Conservation (phyloP, 352 stramenopile genomes). For the Ophiocytium majus region DNA sequence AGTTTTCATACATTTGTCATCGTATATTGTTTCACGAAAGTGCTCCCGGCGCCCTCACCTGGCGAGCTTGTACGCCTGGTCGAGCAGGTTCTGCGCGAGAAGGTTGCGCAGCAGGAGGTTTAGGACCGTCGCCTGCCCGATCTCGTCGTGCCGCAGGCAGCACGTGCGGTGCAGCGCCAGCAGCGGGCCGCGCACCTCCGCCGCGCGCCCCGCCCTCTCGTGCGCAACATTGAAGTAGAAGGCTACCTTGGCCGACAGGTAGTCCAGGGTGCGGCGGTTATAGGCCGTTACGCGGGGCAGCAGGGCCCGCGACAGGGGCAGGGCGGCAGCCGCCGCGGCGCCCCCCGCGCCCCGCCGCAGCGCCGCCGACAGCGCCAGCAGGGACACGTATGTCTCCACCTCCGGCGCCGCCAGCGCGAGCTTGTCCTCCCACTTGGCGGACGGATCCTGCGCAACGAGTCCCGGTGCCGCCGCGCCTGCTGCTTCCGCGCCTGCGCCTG, state of each 20-base stretch:
- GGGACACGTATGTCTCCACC: slow-evolving; percentile 50
- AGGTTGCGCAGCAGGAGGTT: slow-evolving; percentile 85
- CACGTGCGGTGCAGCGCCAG: slow-evolving; percentile 76
- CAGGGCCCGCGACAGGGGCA: slow-evolving; percentile 26
- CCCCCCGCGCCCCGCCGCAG: slow-evolving; percentile 22
- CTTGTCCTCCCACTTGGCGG: slow-evolving; percentile 30
- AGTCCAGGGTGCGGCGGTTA: slow-evolving; percentile 43
- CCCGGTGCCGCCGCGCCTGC: not conserved
- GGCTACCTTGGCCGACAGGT: slow-evolving; percentile 37
- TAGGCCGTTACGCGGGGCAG: slow-evolving; percentile 33
- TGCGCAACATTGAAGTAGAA: slow-evolving; percentile 50
- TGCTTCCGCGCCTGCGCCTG: not conserved
- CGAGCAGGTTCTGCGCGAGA: slow-evolving; percentile 79
- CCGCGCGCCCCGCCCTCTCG: slow-evolving; percentile 42
- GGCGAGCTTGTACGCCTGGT: slow-evolving; percentile 86
- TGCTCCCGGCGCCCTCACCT: slow-evolving; percentile 9
- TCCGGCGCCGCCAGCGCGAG: slow-evolving; percentile 23
- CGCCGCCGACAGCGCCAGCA: slow-evolving; percentile 36
- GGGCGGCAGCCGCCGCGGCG: slow-evolving; percentile 25
- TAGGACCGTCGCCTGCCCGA: slow-evolving; percentile 78
- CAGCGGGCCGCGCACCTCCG: slow-evolving; percentile 59
- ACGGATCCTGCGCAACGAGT: not conserved
- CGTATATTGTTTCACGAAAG: too few species aligned
- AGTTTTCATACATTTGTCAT: too few species aligned
- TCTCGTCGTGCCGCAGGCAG: slow-evolving; percentile 79